Conservation (phyloP, 2,329 filamentous ascomycete genomes). For the Fusarium secorum region DNA sequence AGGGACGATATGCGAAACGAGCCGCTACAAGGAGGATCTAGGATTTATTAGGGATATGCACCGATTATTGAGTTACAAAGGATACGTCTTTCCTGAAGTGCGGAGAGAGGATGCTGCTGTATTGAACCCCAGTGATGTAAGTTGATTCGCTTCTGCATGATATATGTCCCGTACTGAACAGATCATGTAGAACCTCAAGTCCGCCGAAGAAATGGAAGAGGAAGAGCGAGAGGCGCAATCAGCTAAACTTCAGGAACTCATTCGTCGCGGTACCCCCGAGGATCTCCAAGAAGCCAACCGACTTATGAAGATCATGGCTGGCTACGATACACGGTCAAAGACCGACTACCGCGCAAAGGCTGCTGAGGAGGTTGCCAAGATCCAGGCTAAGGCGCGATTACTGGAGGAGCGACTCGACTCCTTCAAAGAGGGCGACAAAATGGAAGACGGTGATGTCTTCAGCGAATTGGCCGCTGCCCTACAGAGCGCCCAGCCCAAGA, state of each 20-base stretch:
- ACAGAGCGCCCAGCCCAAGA: constrained; percentile 95
- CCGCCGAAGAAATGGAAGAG: constrained; percentile 97
- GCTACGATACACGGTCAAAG: constrained; percentile 93
- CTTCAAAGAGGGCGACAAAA: constrained; percentile 81
- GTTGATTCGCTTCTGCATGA: constrained; percentile 47
- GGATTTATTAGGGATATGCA: constrained; percentile 99
- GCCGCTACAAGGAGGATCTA: constrained; percentile 94
- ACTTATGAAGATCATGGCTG: constrained; percentile 99
- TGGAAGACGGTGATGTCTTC: constrained; percentile 72
- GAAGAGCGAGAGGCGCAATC: constrained; percentile 95
- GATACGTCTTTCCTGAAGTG: constrained; percentile 93
- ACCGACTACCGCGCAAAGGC: constrained; percentile 98
- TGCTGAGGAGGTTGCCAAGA: constrained; percentile 91
- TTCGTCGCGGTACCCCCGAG: constrained; percentile 87
- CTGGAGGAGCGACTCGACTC: constrained; percentile 91
- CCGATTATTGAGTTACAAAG: constrained; percentile 92
- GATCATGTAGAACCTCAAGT: constrained; percentile 79
- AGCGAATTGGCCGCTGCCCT: constrained; percentile 89
- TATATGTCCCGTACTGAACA: constrained; percentile 51
- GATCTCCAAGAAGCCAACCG: constrained; percentile 97
- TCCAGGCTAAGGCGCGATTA: constrained; percentile 93
- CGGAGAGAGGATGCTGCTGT: constrained; percentile 94
- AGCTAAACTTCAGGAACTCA: constrained; percentile 97
- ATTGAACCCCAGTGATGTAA: constrained; percentile 93
- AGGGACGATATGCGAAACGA: constrained; percentile 97